Evolutionary conservation across 768 basidiomycete genomes (phyloP).

Genomic region (Russula sp.): DNA sequence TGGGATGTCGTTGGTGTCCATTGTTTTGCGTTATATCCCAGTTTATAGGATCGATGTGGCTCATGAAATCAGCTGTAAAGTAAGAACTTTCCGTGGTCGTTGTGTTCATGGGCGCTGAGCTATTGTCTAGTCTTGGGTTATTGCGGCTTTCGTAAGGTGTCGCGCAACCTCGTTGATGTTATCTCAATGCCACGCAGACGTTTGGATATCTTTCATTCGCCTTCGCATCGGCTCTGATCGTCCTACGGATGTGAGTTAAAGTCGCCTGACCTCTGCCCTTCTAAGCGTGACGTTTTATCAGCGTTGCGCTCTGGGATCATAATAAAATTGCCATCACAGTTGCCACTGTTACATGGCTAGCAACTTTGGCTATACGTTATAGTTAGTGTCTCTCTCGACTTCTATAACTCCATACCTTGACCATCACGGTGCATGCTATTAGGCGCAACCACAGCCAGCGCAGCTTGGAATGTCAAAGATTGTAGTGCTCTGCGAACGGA

Average conservation of each 20-base stretch:
- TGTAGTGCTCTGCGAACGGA: not conserved
- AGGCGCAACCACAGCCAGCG: slow-evolving; percentile 4
- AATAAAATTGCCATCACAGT: slow-evolving; percentile 1
- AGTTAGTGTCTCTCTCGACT: not conserved
- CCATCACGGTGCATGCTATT: not conserved
- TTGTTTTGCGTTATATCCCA: slow-evolving; percentile 3
- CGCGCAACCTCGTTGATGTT: not conserved
- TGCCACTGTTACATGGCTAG: slow-evolving; percentile 4
- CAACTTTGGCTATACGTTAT: not conserved
- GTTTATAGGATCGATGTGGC: not conserved
- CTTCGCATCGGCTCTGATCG: slow-evolving; percentile 22
- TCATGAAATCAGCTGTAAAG: slow-evolving; percentile 10
- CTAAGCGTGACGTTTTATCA: not conserved
- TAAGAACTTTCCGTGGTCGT: not conserved
- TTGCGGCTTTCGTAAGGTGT: slow-evolving; percentile 19
- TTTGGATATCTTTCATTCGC: slow-evolving; percentile 17
- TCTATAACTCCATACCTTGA: not conserved
- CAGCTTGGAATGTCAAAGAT: not conserved
- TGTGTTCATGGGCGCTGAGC: not conserved
- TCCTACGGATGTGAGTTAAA: slow-evolving; percentile 21
- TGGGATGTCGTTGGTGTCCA: slow-evolving; percentile 21
- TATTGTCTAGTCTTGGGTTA: slow-evolving; percentile 10
- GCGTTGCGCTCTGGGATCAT: slow-evolving; percentile 16
- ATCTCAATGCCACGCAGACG: not conserved
- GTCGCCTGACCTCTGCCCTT: not conserved